These are phyloP conservation scores for Zygoascus flipseniorum DNA, from an alignment of 805 yeast genomes.

Conservation along the genomic window DNA sequence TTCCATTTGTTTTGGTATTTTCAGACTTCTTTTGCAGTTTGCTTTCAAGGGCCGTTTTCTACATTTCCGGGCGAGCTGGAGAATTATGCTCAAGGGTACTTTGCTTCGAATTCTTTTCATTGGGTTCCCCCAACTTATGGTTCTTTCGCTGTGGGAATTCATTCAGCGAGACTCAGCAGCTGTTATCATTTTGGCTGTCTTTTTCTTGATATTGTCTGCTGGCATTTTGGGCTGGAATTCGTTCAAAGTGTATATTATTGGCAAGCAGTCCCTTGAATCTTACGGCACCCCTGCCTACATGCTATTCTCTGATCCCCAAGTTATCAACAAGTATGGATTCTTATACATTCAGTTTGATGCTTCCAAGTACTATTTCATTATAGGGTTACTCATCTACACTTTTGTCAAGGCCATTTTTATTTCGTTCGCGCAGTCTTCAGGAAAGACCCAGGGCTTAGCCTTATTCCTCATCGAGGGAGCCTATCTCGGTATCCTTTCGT, in stretches of 20 bases:
- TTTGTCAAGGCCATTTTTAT: slow-evolving; percentile 65
- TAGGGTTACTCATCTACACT: slow-evolving; percentile 50
- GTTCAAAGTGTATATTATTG: slow-evolving; percentile 56
- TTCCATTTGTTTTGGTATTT: slow-evolving; percentile 47
- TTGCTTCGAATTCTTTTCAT: slow-evolving; percentile 70
- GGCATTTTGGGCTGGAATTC: slow-evolving; percentile 58
- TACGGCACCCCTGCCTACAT: slow-evolving; percentile 82
- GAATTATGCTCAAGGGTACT: slow-evolving; percentile 62
- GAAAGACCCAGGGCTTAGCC: slow-evolving; percentile 72
- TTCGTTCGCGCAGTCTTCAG: slow-evolving; percentile 70
- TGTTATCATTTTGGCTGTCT: slow-evolving; percentile 68
- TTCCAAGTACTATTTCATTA: slow-evolving; percentile 73
- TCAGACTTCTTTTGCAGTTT: slow-evolving; percentile 38
- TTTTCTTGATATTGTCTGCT: slow-evolving; percentile 55
- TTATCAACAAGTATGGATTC: slow-evolving; percentile 76
- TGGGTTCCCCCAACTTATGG: slow-evolving; percentile 74
- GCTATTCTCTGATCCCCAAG: slow-evolving; percentile 65
- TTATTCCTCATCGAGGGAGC: slow-evolving; percentile 68
- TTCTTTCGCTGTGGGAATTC: slow-evolving; percentile 84
- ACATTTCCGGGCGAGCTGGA: slow-evolving; percentile 50
- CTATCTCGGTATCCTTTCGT: slow-evolving; percentile 56
- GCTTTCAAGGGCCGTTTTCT: slow-evolving; percentile 31
- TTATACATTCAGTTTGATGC: slow-evolving; percentile 86
- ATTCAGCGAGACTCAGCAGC: slow-evolving; percentile 78
- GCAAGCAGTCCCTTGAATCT: slow-evolving; percentile 46